phyloP scores from a whole-genome alignment of 2,329 filamentous ascomycete species.

The Alternaria incomplexa region DNA sequence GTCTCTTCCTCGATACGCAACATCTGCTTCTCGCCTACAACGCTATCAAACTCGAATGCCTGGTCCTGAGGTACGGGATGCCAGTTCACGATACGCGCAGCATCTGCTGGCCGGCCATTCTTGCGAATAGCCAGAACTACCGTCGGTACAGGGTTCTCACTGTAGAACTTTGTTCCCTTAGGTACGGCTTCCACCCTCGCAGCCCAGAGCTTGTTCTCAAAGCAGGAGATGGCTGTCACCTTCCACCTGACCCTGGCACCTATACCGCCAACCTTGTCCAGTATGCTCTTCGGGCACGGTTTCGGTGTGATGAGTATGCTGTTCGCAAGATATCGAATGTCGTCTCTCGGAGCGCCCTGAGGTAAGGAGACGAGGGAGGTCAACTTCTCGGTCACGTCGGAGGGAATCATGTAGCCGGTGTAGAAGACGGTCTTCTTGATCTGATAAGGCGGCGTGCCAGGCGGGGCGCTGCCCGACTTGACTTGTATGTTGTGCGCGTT shows the following conservation, averaged over 20 bases:
- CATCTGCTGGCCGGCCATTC: constrained; percentile 78
- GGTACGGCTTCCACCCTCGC: constrained; percentile 77
- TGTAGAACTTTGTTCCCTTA: constrained; percentile 68
- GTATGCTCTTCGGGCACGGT: constrained; percentile 71
- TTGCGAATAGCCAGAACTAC: constrained; percentile 83
- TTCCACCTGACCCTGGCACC: constrained; percentile 84
- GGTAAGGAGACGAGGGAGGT: constrained; percentile 72
- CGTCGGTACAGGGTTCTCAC: constrained; percentile 77
- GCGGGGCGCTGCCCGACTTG: constrained; percentile 53
- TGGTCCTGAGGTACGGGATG: constrained; percentile 74
- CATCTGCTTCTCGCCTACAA: constrained; percentile 84
- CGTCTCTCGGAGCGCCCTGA: constrained; percentile 66
- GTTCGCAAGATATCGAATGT: constrained; percentile 83
- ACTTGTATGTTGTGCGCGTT: constrained; percentile 79
- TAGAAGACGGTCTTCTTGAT: constrained; percentile 91
- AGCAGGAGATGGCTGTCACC: constrained; percentile 75
- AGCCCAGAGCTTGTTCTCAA: constrained; percentile 87
- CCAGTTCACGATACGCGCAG: constrained; percentile 83
- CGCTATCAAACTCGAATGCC: constrained; percentile 78
- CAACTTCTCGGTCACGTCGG: constrained; percentile 73
- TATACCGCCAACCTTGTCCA: constrained; percentile 86
- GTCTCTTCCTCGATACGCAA: constrained; percentile 78
- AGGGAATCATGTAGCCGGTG: constrained; percentile 85
- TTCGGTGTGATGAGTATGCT: constrained; percentile 89
- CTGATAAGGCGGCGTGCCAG: constrained; percentile 60